A percentile compares a stretch with the other conserved stretches of the same genome.
Conservation (phyloP, 2,329 filamentous ascomycete species). For the Malbranchea zuffiana region DNA sequence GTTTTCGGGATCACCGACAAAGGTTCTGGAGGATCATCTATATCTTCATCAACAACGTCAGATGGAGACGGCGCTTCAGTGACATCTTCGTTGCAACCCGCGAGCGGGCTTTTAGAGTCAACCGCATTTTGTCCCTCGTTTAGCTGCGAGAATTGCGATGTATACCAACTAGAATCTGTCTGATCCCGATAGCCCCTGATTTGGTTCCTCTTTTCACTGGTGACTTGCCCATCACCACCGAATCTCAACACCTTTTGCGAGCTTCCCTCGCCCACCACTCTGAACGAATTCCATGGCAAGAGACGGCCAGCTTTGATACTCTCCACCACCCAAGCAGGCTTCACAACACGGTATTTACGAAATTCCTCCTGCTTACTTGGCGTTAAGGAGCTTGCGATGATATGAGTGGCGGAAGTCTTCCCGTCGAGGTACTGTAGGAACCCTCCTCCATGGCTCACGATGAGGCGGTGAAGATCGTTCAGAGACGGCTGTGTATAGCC, state of each 20-base stretch:
- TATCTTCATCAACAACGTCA: too few species aligned
- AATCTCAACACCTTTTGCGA: constrained; percentile 67
- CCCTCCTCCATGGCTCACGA: constrained; percentile 86
- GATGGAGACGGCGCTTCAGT: too few species aligned
- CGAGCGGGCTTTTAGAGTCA: too few species aligned
- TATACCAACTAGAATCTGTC: constrained; percentile 73
- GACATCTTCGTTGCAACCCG: too few species aligned
- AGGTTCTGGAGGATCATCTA: too few species aligned
- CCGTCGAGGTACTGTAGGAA: constrained; percentile 91
- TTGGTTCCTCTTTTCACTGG: constrained; percentile 54
- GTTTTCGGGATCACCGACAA: too few species aligned
- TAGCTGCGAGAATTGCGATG: constrained; percentile 48
- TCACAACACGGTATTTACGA: constrained; percentile 76
- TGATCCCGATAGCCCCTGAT: constrained; percentile 65
- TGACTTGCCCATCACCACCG: constrained; percentile 47
- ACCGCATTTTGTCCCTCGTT: too few species aligned
- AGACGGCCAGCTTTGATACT: constrained; percentile 71
- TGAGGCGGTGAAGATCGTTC: constrained; percentile 73
- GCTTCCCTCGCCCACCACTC: constrained; percentile 72
- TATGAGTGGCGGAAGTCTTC: constrained; percentile 91
- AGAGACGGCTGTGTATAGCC: constrained; percentile 93
- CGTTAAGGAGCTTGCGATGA: constrained; percentile 80
- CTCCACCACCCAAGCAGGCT: constrained; percentile 87
- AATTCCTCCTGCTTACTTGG: constrained; percentile 92
- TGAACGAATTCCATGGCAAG: constrained; percentile 75